Base-by-base conservation (phyloP, 208 protist genomes). In the Trypanosoma melophagium region DNA sequence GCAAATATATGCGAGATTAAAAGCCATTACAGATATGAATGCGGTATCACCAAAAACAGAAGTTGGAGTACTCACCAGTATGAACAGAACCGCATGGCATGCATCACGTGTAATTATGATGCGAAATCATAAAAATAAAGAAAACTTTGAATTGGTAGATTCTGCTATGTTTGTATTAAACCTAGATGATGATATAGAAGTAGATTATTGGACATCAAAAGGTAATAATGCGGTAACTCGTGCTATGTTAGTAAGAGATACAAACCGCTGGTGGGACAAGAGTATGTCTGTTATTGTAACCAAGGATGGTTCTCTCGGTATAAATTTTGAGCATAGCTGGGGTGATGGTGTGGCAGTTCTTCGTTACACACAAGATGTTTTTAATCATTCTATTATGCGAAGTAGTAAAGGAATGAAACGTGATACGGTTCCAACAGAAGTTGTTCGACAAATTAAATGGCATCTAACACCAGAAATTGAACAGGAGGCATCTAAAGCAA, bases 221-320 rank as follows among this genome's bases (percentile, higher is more conserved):
- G 79, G 77, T 31, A 76, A 71, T 7, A 74, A 67, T 17, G 73
- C 70, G 0, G 66, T 60, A 41, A 65, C 59, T 22, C 58, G 79
- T 17, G 77, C 75, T 38, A 57, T 79, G 56, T 73, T 79, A 12
- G 64, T 74, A 10, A 81, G 60, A 41, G 21, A 52, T 17, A 71
- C 58, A 24, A 94, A 93, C 56, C 84, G 88, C 8, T 95, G 92
- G 92, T 94, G 86, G 85, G 92, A 97, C 68, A 97, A 97, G 76
- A 92, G 85, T 50, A 55, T 97, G 19, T 86, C 80, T n/a, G 77
- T 97, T 4, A 83, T 78, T 24, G 86, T 95, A 0, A 77, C 69
- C 17, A 47, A 60, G 25, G 66, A 83, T 45, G 91, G 89, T 25
- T 56, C 71, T 58, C 35, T 93, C 38, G 76, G 64, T 44, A 78